phyloP scores from a whole-genome alignment of 441 rosid species.

The Erodium trifolium region DNA sequence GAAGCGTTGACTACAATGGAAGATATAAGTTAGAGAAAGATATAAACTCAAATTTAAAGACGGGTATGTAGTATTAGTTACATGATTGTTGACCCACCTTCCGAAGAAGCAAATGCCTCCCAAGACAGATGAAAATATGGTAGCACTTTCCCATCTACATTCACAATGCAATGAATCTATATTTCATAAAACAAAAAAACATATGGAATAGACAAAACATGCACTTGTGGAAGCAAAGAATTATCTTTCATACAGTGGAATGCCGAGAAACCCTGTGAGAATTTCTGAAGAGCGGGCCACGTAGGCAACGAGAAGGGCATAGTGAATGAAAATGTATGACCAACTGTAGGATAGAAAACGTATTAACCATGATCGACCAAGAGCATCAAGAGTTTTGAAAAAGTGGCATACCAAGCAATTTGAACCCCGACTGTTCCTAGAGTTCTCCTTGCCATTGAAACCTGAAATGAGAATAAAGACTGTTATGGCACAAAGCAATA shows the following conservation, averaged over 20 bases:
- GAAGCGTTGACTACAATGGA: constrained; percentile 63
- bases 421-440: constrained; percentile 78
- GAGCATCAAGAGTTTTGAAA: background rate
- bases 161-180: too few relatives aligned
- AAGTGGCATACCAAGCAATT: constrained; percentile 55
- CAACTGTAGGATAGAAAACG: constrained; percentile 52
- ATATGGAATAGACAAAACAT: background rate
- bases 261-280: constrained; percentile 59
- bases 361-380: constrained; percentile 3
- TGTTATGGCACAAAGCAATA: background rate
- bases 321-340: constrained; percentile 86
- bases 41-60: background rate
- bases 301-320: constrained; percentile 80
- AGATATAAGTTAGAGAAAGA: constrained; percentile 6
- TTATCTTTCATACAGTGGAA: constrained; percentile 52
- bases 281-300: constrained; percentile 94
- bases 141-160: constrained; percentile 88
- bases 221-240: constrained; percentile 16
- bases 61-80: too few relatives aligned
- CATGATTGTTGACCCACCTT: constrained; percentile 38
- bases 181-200: constrained; percentile 18
- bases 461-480: constrained; percentile 38
- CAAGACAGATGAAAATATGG: constrained; percentile 56
- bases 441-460: constrained; percentile 87
- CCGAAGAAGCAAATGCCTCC: constrained; percentile 90